A percentile compares a stretch with the other conserved stretches of the same genome.
phyloP scores from a whole-genome alignment of 2,329 filamentous ascomycete genomes.

The Aspergillus amoenus region DNA sequence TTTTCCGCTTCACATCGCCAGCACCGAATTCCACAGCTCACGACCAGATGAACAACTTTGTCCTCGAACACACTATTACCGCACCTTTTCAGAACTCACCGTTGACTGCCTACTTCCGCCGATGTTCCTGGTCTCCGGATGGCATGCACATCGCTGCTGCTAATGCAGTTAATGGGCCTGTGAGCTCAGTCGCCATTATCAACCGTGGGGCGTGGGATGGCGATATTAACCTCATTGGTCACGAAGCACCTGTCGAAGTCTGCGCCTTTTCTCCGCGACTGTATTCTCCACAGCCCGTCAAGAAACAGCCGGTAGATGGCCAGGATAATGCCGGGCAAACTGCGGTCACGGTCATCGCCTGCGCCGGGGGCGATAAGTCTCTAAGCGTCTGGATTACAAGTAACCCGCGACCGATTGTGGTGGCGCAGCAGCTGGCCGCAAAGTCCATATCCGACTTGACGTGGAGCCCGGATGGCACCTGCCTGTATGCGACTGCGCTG shows the following conservation, averaged over 20 bases:
- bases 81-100: constrained; percentile 87
- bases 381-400: constrained; percentile 98
- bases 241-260: constrained; percentile 95
- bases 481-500: constrained; percentile 79
- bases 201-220: constrained; percentile 90
- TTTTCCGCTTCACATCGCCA: constrained; percentile 91
- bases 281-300: constrained; percentile 69
- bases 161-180: constrained; percentile 94
- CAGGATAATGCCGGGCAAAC: constrained; percentile 42
- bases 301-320: constrained; percentile 47
- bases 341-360: constrained; percentile 90
- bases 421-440: constrained; percentile 80
- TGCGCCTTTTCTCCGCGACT: constrained; percentile 94
- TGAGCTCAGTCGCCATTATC: constrained; percentile 95
- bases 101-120: constrained; percentile 91
- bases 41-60: constrained; percentile 95
- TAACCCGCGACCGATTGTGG: constrained; percentile 84
- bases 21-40: constrained; percentile 88
- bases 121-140: constrained; percentile 97
- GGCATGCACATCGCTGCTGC: constrained; percentile 95
- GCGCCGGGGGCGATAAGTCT: constrained; percentile 94
- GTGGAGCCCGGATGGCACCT: constrained; percentile 90
- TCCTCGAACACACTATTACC: constrained; percentile 87
- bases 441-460: constrained; percentile 94
- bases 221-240: constrained; percentile 95